Conservation (phyloP, 2,329 filamentous ascomycete species). For the Penicillium sp. region DNA sequence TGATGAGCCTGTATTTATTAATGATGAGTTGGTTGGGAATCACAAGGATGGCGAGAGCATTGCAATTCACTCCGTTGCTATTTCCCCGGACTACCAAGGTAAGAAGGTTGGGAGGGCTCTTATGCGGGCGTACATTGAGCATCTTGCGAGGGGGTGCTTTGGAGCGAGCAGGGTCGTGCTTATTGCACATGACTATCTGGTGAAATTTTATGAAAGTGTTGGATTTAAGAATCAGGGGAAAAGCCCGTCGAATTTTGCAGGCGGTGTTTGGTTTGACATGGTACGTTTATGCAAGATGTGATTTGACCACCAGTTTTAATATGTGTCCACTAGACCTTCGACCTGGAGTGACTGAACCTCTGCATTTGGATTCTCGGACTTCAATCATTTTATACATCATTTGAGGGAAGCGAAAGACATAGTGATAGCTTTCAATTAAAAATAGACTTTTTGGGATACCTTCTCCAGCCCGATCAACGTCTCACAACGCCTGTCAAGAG, state of each 20-base stretch:
- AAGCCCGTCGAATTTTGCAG: constrained; percentile 17
- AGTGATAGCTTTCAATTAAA: background rate
- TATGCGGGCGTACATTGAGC: constrained; percentile 12
- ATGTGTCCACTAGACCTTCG: background rate
- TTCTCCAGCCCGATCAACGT: background rate
- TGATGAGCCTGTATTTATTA: background rate
- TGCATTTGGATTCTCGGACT: background rate
- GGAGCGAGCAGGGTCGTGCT: constrained; percentile 8
- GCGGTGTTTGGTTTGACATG: constrained; percentile 18
- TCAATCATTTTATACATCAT: background rate
- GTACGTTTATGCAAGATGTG: background rate
- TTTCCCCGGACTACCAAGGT: constrained; percentile 16
- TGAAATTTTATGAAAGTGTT: constrained; percentile 17
- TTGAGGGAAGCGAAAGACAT: background rate
- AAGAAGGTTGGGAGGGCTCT: constrained; percentile 16
- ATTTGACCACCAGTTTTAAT: background rate
- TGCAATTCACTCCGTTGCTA: constrained; percentile 19
- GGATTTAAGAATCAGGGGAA: constrained; percentile 14
- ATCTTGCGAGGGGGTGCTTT: background rate
- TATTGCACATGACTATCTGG: constrained; percentile 20
- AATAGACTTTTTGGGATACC: background rate
- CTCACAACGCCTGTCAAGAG: background rate
- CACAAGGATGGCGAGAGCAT: constrained; percentile 12
- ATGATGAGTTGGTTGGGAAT: constrained; percentile 16
- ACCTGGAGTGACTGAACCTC: background rate